phyloP scores from a whole-genome alignment of 2,329 filamentous ascomycete species.

The Westerdykella sp. region DNA sequence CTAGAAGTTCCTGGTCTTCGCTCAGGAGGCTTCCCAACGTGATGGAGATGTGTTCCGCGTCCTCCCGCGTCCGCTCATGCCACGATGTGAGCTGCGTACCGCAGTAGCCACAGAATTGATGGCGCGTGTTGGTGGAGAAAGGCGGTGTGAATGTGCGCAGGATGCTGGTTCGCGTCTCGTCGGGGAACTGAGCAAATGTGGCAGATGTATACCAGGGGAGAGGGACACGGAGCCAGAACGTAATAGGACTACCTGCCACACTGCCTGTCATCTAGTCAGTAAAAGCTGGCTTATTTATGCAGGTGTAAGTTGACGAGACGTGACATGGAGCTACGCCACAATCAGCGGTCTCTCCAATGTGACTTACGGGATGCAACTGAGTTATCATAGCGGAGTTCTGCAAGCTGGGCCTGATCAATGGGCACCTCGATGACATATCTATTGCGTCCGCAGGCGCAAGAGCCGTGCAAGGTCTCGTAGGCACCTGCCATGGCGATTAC shows the following conservation, averaged over 20 bases:
- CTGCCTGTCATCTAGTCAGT: conserved; percentile 41
- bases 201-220: conserved; percentile 72
- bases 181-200: conserved; percentile 68
- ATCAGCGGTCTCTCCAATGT: neutral
- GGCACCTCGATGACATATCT: conserved; percentile 71
- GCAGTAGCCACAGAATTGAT: conserved; percentile 87
- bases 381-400: conserved; percentile 59
- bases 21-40: conserved; percentile 70
- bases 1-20: conserved; percentile 65
- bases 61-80: conserved; percentile 64
- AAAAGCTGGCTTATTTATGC: neutral
- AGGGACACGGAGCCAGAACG: conserved; percentile 77
- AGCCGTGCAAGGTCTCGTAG: conserved; percentile 58
- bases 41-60: conserved; percentile 73
- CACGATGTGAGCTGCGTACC: conserved; percentile 80
- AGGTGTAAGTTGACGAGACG: neutral
- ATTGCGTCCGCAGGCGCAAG: conserved; percentile 81
- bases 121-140: conserved; percentile 50
- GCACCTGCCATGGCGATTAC: conserved; percentile 7
- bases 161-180: conserved; percentile 54
- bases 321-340: neutral
- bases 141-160: conserved; percentile 41
- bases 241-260: conserved; percentile 64
- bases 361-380: conserved; percentile 64
- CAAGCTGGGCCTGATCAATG: conserved; percentile 56